phyloP scores from a whole-genome alignment of 139 green algal species.

The Chlamydomonas sphaeroides region DNA sequence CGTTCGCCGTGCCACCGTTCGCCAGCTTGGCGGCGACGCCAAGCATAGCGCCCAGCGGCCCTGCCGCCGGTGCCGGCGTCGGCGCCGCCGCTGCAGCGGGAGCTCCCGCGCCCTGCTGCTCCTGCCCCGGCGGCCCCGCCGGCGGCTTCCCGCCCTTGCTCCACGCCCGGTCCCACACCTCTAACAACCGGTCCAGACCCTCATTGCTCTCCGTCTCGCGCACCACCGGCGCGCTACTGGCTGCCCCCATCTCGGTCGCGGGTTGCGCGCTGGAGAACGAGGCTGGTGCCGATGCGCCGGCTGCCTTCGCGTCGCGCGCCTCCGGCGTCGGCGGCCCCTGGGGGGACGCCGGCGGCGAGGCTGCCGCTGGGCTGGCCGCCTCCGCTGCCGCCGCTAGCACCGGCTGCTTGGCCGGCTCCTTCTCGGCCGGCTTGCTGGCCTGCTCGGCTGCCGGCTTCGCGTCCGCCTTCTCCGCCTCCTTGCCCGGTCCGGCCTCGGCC shows the following conservation, averaged over 20 bases:
- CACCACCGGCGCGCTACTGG: neutral
- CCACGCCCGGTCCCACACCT: conserved; percentile 19
- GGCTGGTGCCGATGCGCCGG: neutral
- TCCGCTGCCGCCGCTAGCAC: no score
- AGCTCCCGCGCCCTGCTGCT: neutral
- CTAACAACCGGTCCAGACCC: neutral
- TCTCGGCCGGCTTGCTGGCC: neutral
- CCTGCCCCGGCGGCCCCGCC: neutral
- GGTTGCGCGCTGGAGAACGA: no score
- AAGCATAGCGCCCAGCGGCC: neutral
- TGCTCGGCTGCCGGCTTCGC: neutral
- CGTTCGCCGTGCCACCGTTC: neutral
- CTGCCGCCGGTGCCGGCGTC: neutral
- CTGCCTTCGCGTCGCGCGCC: neutral
- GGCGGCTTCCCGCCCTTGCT: neutral
- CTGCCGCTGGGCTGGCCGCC: no score
- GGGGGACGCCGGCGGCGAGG: no score
- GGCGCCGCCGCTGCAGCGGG: neutral
- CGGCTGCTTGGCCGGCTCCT: neutral
- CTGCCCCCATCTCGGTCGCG: no score
- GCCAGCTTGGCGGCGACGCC: neutral
- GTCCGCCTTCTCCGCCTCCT: no score
- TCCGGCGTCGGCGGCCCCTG: no score
- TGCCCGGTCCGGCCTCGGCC: neutral
- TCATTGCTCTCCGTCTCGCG: neutral